A percentile compares a stretch with the other conserved stretches of the same genome.
Evolutionary conservation across 352 stramenopile genomes (phyloP).

Genomic region (Blastocystis sp.): DNA sequence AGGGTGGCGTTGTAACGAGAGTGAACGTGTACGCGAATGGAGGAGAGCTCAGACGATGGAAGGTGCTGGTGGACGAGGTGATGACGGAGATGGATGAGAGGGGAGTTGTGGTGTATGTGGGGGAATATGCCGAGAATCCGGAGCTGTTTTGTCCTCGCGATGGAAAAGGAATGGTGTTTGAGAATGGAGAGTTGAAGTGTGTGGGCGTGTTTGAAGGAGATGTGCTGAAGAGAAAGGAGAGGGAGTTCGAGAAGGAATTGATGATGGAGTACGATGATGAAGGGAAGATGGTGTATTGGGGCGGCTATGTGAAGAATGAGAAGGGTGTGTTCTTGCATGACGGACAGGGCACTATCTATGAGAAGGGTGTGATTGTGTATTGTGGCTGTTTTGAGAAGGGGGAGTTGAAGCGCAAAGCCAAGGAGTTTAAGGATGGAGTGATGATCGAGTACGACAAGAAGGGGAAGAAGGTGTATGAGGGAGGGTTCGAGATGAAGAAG

Average conservation of each 20-base stretch:
- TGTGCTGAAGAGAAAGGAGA: background rate
- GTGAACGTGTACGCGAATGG: background rate
- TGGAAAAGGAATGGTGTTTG: conserved; percentile 7
- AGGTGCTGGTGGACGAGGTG: background rate
- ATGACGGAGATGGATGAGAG: conserved; percentile 17
- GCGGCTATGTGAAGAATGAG: background rate
- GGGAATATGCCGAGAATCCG: background rate
- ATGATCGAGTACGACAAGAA: background rate
- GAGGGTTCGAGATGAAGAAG: background rate
- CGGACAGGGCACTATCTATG: background rate
- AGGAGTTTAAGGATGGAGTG: background rate
- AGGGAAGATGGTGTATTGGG: background rate
- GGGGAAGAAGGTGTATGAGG: background rate
- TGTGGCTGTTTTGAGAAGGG: background rate
- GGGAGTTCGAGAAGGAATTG: background rate
- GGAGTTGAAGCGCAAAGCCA: background rate
- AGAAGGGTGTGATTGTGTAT: background rate
- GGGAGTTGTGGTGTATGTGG: background rate
- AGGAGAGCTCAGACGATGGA: background rate
- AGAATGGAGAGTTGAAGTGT: background rate
- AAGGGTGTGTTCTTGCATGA: background rate
- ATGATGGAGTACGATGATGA: background rate
- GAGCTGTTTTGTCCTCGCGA: background rate
- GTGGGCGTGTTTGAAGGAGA: background rate
- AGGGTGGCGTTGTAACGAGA: background rate